phyloP scores from a whole-genome alignment of 192 early-diverging fungal species.

The Coemansia asiatica region DNA sequence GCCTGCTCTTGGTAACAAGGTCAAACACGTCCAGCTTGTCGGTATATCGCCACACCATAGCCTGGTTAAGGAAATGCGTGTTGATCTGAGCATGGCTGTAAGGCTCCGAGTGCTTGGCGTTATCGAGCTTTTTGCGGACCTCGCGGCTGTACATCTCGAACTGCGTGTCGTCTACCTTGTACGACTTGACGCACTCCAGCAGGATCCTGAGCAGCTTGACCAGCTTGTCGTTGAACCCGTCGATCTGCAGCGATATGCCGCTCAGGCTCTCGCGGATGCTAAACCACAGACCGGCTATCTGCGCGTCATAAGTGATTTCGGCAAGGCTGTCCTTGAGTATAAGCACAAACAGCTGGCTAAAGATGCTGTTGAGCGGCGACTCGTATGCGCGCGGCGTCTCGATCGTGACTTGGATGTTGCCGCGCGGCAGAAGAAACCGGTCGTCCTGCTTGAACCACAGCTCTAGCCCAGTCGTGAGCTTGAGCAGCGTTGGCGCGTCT shows the following conservation, averaged over 20 bases:
- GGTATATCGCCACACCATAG: conserved; percentile 73
- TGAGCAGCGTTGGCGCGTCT: conserved; percentile 33
- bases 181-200: conserved; percentile 64
- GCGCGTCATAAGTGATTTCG: conserved; percentile 88
- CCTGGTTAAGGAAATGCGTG: conserved; percentile 72
- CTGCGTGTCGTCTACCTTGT: conserved; percentile 64
- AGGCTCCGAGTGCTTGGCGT: conserved; percentile 76
- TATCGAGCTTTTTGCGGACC: conserved; percentile 70
- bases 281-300: conserved; percentile 82
- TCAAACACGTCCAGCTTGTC: conserved; percentile 76
- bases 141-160: conserved; percentile 84
- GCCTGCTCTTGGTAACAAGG: conserved; percentile 66
- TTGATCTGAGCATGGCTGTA: conserved; percentile 78
- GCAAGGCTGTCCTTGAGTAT: conserved; percentile 81
- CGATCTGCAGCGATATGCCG: conserved; percentile 68
- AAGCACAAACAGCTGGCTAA: conserved; percentile 70
- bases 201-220: conserved; percentile 68
- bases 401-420: conserved; percentile 70
- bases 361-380: conserved; percentile 70
- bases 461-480: conserved; percentile 44
- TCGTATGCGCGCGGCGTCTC: conserved; percentile 76
- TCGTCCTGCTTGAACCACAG: conserved; percentile 97
- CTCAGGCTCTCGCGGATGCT: conserved; percentile 69
- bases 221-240: conserved; percentile 90
- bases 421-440: conserved; percentile 88